These are phyloP conservation scores for Cryptococcus jaspeensis DNA, from an alignment of 1,284 basidiomycete species.

Conservation along the genomic window DNA sequence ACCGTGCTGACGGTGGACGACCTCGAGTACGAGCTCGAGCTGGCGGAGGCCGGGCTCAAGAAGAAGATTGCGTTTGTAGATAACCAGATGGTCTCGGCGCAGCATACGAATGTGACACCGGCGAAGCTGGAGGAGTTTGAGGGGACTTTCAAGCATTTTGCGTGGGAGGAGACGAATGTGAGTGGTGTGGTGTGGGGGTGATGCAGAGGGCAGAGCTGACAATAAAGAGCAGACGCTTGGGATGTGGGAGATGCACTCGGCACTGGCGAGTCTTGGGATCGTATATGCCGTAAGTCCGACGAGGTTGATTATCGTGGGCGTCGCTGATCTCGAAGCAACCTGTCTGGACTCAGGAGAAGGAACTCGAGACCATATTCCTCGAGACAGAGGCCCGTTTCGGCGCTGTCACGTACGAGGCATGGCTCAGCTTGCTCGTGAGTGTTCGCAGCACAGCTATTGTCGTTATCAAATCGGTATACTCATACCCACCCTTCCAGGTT, in stretches of 20 bases:
- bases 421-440: constrained; percentile 84
- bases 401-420: constrained; percentile 88
- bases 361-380: constrained; percentile 79
- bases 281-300: constrained; percentile 70
- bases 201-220: constrained; percentile 11
- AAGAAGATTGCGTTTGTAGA: constrained; percentile 95
- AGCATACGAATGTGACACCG: constrained; percentile 65
- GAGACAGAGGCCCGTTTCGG: constrained; percentile 83
- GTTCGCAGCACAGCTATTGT: not conserved
- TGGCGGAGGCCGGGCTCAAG: constrained; percentile 73
- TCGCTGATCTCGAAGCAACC: not conserved
- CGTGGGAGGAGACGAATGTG: constrained; percentile 81
- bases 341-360: constrained; percentile 63
- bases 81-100: constrained; percentile 86
- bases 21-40: constrained; percentile 82
- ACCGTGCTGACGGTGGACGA: constrained; percentile 89
- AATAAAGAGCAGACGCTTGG: constrained; percentile 60
- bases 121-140: constrained; percentile 97
- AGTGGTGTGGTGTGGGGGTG: constrained; percentile 10
- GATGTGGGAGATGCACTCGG: constrained; percentile 83
- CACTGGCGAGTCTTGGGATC: constrained; percentile 89
- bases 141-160: constrained; percentile 95
- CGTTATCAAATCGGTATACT: not conserved
- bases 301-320: not conserved
- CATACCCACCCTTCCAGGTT: constrained; percentile 57